These are phyloP conservation scores for Alternaria triticimaculans DNA, from an alignment of 2,329 filamentous ascomycete species.

Conservation along the genomic window DNA sequence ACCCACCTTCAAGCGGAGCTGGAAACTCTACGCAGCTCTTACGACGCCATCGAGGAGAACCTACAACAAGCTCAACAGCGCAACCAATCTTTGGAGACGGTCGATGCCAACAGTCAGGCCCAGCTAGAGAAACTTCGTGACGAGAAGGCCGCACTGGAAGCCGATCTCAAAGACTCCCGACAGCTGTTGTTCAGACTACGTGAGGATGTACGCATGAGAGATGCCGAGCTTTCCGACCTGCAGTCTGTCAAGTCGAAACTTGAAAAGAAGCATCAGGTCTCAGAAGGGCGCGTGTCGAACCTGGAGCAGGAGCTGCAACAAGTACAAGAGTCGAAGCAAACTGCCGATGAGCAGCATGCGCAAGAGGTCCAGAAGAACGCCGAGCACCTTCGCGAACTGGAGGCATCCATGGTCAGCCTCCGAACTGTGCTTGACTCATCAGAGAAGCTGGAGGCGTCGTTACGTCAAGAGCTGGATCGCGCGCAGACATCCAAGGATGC, in stretches of 20 bases:
- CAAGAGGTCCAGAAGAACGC: constrained; percentile 21
- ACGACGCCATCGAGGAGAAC: constrained; percentile 23
- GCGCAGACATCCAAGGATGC: constrained; percentile 17
- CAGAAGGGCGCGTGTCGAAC: constrained; percentile 23
- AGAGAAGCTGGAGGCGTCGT: constrained; percentile 18
- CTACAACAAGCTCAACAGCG: constrained; percentile 29
- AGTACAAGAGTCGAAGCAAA: constrained; percentile 19
- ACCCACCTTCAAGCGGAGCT: constrained; percentile 29
- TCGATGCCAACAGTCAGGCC: constrained; percentile 21
- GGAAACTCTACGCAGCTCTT: constrained; percentile 22
- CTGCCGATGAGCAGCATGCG: constrained; percentile 17
- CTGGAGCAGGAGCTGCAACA: constrained; percentile 30
- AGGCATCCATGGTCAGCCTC: constrained; percentile 26
- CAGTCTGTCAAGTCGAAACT: constrained; percentile 28
- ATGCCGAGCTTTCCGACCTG: constrained; percentile 31
- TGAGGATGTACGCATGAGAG: constrained; percentile 26
- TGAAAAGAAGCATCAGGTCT: constrained; percentile 27
- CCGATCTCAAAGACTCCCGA: constrained; percentile 26
- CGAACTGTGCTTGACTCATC: constrained; percentile 22
- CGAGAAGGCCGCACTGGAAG: constrained; percentile 27
- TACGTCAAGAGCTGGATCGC: constrained; percentile 23
- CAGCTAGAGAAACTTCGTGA: constrained; percentile 28
- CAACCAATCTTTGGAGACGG: constrained; percentile 26
- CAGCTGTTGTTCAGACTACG: constrained; percentile 27
- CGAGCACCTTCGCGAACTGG: constrained; percentile 32